A percentile compares a stretch with the other conserved stretches of the same genome.
phyloP scores from a whole-genome alignment of 1,139 yeast genomes.

The Pichia terricola region DNA sequence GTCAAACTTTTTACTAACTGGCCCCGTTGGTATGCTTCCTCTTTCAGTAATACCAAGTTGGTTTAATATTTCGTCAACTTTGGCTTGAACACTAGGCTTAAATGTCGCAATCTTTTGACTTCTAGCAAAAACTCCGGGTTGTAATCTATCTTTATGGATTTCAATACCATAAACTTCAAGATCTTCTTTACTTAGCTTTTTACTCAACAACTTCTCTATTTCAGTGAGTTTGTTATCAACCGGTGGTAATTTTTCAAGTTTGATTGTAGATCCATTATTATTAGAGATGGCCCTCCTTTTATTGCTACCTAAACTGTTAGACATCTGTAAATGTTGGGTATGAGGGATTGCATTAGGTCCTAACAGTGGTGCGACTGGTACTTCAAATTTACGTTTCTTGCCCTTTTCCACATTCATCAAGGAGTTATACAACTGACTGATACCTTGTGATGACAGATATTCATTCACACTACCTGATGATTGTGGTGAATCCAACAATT shows the following conservation, averaged over 20 bases:
- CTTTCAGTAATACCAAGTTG: conserved; percentile 74
- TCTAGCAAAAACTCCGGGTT: conserved; percentile 72
- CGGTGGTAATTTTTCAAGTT: conserved; percentile 17
- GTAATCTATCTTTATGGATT: conserved; percentile 70
- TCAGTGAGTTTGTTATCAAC: conserved; percentile 28
- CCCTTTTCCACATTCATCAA: conserved; percentile 70
- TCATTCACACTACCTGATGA: conserved; percentile 68
- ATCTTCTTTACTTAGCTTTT: conserved; percentile 63
- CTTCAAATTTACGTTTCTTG: conserved; percentile 40
- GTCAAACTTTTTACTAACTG: conserved; percentile 73
- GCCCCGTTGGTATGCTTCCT: conserved; percentile 85
- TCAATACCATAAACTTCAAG: conserved; percentile 80
- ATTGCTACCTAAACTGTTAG: conserved; percentile 25
- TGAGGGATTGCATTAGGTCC: conserved; percentile 46
- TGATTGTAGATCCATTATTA: neutral
- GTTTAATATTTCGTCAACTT: conserved; percentile 61
- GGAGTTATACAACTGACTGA: conserved; percentile 75
- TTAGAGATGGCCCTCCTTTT: conserved; percentile 2
- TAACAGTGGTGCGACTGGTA: conserved; percentile 50
- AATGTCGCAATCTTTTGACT: conserved; percentile 55
- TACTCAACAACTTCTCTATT: conserved; percentile 28
- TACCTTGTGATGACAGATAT: conserved; percentile 79
- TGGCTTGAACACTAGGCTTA: conserved; percentile 67
- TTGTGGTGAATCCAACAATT: conserved; percentile 82
- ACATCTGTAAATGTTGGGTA: conserved; percentile 20